These are phyloP conservation scores for Achaetomiella virescens DNA, from an alignment of 495 filamentous ascomycete species.

Conservation along the genomic window DNA sequence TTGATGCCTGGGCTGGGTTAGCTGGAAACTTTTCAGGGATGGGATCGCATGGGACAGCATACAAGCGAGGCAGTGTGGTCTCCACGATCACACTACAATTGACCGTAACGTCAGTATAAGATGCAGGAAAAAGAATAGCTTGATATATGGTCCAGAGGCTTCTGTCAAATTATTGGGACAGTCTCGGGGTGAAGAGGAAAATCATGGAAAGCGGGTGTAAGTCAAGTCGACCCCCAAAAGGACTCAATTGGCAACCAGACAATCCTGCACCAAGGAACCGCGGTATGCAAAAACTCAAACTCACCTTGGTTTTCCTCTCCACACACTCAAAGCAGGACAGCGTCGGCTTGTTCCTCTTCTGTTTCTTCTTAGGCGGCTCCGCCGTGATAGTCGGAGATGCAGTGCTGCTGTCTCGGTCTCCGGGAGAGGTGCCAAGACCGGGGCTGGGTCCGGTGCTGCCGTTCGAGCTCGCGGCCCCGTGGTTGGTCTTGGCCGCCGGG, in stretches of 20 bases:
- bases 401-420: constrained; percentile 23
- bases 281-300: too few relatives aligned
- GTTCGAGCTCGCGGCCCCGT: neutral
- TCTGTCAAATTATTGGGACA: too few relatives aligned
- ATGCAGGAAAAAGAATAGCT: neutral
- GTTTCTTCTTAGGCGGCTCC: constrained; percentile 51
- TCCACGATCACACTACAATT: constrained; percentile 49
- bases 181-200: too few relatives aligned
- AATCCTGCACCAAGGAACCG: too few relatives aligned
- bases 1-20: constrained; percentile 46
- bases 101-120: constrained; percentile 4
- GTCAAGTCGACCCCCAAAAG: too few relatives aligned
- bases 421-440: constrained; percentile 16
- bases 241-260: too few relatives aligned
- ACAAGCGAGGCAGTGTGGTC: constrained; percentile 62
- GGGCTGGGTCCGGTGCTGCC: constrained; percentile 5
- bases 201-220: too few relatives aligned
- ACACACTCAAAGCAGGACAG: constrained; percentile 68
- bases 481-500: neutral
- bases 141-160: too few relatives aligned
- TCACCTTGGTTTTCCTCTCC: constrained; percentile 62
- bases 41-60: constrained; percentile 18
- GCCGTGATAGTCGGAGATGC: constrained; percentile 26
- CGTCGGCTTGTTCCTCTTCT: constrained; percentile 71
- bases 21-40: neutral